Base-by-base conservation (phyloP, 2,329 filamentous ascomycete genomes). In the Sphaerostilbella broomeana region DNA sequence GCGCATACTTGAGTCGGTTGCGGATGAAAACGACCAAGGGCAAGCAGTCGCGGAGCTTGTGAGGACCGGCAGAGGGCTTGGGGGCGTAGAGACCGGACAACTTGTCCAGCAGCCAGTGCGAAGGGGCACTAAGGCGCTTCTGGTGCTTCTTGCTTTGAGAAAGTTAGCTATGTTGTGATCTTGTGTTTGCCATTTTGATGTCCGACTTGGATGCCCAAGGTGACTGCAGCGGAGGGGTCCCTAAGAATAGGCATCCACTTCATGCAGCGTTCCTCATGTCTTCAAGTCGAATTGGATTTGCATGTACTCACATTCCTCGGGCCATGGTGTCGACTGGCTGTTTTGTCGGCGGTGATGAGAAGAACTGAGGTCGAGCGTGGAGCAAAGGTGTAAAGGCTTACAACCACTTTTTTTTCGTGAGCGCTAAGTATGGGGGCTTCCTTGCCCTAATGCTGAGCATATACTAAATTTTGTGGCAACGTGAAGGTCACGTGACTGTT, bases 81-180 rank as follows among this genome's bases (percentile, higher is more conserved):
- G 81, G 81, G 58, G 79, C 81, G 65, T 85, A 90, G 72, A 79
- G 76, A 68, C 92, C 92, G 71, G 88, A 95, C 68, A 98, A 81
- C 75, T 98, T 98, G 86, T 98, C 92, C 70, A 98, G 79, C 68
- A 98, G 86, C 92, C 92, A 98, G 84, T 97, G 92, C 70, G 86
- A 94, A 67, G 92, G 92, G 69, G 92, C 92, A 75, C 86, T 92
- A 68, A 97, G 81, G 79, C 92, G 89, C 89, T 98, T 97, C 75
- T 97, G 90, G 77, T 98, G 92, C 85, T 95, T 95, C 81, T 92
- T 94, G 73, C 84, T 89, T 64, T 63, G 54, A 29, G 17, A 19
- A 55, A 56, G 65, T 57, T 56, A 63, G 54, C 49, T 40, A 46
- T 38, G 43, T n/a, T n/a, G n/a, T n/a, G n/a, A n/a, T n/a, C n/a